Conservation (phyloP, 2,329 filamentous ascomycete species). For the Fusarium verrucosum region DNA sequence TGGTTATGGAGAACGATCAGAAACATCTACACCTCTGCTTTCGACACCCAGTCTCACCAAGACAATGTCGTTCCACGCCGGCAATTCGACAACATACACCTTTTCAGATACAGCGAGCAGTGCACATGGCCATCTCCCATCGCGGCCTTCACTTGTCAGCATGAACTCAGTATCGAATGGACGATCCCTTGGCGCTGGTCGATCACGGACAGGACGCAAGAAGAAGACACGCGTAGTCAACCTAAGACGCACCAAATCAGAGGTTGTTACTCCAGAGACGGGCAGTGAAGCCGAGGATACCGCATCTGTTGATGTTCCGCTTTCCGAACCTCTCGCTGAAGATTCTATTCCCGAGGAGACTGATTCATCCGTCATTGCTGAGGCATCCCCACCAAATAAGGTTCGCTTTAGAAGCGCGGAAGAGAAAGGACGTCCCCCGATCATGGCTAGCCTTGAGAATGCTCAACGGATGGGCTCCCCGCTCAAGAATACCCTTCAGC, state of each 20-base stretch:
- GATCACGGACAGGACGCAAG: conserved; percentile 72
- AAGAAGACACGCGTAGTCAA: conserved; percentile 88
- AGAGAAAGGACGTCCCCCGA: conserved; percentile 34
- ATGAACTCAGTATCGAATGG: conserved; percentile 69
- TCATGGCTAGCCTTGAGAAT: conserved; percentile 41
- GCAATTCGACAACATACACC: conserved; percentile 73
- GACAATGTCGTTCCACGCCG: conserved; percentile 68
- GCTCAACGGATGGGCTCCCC: conserved; percentile 41
- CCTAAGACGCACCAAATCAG: conserved; percentile 70
- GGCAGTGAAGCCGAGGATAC: conserved; percentile 61
- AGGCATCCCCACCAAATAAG: conserved; percentile 48
- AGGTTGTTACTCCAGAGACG: conserved; percentile 62
- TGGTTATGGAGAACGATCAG: conserved; percentile 75
- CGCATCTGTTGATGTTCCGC: conserved; percentile 65
- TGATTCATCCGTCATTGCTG: conserved; percentile 53
- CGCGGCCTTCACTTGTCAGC: conserved; percentile 72
- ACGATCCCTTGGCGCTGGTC: conserved; percentile 69
- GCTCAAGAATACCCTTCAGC: conserved; percentile 30
- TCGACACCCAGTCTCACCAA: conserved; percentile 66
- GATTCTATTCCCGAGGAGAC: conserved; percentile 68
- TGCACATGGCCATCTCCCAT: conserved; percentile 69
- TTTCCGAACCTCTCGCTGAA: conserved; percentile 68
- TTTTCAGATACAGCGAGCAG: conserved; percentile 77
- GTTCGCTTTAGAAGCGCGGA: conserved; percentile 53
- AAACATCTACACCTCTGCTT: conserved; percentile 61